These are phyloP conservation scores for Cercospora citrullina DNA, from an alignment of 2,329 filamentous ascomycete species.

Conservation along the genomic window DNA sequence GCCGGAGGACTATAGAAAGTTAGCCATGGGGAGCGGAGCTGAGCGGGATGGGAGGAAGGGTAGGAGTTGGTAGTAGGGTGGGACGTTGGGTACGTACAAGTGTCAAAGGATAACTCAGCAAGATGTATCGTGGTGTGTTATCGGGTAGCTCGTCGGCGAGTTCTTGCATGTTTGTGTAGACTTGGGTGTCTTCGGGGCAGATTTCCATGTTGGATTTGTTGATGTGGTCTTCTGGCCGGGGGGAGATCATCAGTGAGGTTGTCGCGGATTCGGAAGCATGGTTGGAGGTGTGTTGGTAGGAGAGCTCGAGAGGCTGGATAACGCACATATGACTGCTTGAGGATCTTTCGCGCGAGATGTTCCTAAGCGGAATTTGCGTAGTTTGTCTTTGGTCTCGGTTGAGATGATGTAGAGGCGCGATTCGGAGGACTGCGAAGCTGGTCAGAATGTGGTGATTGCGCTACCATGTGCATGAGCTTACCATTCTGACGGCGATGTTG, in stretches of 20 bases:
- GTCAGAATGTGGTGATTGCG: not conserved
- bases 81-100: conserved; percentile 59
- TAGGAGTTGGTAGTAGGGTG: not conserved
- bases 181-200: conserved; percentile 72
- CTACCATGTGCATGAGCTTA: not conserved
- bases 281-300: too few relatives aligned
- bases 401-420: conserved; percentile 91
- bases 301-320: too few relatives aligned
- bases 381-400: conserved; percentile 79
- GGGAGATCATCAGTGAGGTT: not conserved
- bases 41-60: not conserved
- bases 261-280: not conserved
- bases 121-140: conserved; percentile 82
- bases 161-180: conserved; percentile 79
- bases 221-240: conserved; percentile 68
- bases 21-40: too few relatives aligned
- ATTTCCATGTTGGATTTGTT: conserved; percentile 90
- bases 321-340: conserved; percentile 93
- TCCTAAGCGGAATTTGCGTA: conserved; percentile 90
- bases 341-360: conserved; percentile 84
- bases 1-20: conserved; percentile 80
- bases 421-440: conserved; percentile 64
- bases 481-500: not conserved
- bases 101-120: conserved; percentile 88
- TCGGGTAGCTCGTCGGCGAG: conserved; percentile 89